Evolutionary conservation across 2,329 filamentous ascomycete species (phyloP).

Genomic region (Metarhizium guizhouense): DNA sequence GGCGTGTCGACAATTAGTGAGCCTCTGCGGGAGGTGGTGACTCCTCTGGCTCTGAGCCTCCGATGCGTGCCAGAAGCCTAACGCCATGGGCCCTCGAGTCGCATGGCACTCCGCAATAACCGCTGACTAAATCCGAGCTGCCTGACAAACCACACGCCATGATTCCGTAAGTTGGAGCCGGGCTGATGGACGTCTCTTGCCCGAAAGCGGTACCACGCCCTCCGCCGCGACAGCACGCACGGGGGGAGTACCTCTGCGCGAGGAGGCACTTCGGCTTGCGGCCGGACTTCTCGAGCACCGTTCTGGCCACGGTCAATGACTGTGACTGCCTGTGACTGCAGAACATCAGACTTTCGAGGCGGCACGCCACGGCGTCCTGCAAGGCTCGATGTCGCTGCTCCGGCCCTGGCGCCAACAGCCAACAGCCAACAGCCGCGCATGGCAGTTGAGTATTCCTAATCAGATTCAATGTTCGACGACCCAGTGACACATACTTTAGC

Average conservation of each 20-base stretch:
- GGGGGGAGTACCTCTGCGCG: constrained; percentile 5
- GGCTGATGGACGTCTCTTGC: constrained; percentile 3
- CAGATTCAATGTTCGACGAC: neutral
- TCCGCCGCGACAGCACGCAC: neutral
- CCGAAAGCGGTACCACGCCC: constrained; percentile 5
- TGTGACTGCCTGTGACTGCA: neutral
- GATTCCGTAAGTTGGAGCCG: neutral
- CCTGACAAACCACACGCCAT: constrained; percentile 1
- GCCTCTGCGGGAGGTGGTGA: neutral
- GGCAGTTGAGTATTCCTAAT: neutral
- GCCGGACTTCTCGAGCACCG: too few relatives aligned
- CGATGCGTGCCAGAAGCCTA: neutral
- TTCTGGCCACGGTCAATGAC: neutral
- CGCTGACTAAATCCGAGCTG: constrained; percentile 14
- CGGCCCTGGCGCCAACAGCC: neutral
- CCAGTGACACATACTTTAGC: too few relatives aligned
- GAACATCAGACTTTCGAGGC: neutral
- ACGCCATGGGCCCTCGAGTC: constrained; percentile 3
- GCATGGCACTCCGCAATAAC: constrained; percentile 2
- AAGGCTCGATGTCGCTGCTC: neutral
- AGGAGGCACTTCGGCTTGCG: neutral
- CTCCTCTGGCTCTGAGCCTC: neutral
- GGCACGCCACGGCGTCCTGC: neutral
- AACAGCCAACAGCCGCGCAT: too few relatives aligned
- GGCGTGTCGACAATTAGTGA: neutral